phyloP scores from a whole-genome alignment of 2,329 filamentous ascomycete species.

The Xylariaceae sp. region DNA sequence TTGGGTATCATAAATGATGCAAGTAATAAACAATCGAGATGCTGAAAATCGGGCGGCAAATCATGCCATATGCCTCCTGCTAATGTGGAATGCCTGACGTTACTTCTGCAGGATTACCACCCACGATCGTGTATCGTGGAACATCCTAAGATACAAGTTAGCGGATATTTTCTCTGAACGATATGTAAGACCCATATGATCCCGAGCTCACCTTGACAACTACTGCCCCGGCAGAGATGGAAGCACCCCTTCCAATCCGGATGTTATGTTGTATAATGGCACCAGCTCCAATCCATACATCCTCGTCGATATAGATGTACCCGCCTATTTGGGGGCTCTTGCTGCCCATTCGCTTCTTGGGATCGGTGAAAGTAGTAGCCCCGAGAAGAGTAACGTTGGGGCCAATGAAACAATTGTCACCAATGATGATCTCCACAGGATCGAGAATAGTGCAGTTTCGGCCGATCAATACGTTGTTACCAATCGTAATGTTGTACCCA shows the following conservation, averaged over 20 bases:
- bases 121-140: conserved; percentile 71
- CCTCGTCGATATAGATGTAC: conserved; percentile 79
- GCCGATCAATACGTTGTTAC: conserved; percentile 82
- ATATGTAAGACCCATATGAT: background rate
- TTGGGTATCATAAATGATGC: conserved; percentile 29
- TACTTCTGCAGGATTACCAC: conserved; percentile 72
- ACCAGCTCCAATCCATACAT: conserved; percentile 82
- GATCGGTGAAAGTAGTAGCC: conserved; percentile 74
- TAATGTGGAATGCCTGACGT: conserved; percentile 47
- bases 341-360: conserved; percentile 74
- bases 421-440: conserved; percentile 82
- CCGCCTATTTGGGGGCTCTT: conserved; percentile 74
- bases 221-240: conserved; percentile 82
- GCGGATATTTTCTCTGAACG: background rate
- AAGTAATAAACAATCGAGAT: conserved; percentile 14
- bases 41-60: background rate
- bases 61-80: conserved; percentile 4
- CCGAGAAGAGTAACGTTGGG: conserved; percentile 89
- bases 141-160: conserved; percentile 57
- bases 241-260: conserved; percentile 78
- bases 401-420: conserved; percentile 77
- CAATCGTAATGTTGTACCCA: conserved; percentile 91
- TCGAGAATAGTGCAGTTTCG: conserved; percentile 87
- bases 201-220: conserved; percentile 74
- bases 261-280: conserved; percentile 80